phyloP scores from a whole-genome alignment of 2,329 filamentous ascomycete genomes.

The Fusarium sp. region DNA sequence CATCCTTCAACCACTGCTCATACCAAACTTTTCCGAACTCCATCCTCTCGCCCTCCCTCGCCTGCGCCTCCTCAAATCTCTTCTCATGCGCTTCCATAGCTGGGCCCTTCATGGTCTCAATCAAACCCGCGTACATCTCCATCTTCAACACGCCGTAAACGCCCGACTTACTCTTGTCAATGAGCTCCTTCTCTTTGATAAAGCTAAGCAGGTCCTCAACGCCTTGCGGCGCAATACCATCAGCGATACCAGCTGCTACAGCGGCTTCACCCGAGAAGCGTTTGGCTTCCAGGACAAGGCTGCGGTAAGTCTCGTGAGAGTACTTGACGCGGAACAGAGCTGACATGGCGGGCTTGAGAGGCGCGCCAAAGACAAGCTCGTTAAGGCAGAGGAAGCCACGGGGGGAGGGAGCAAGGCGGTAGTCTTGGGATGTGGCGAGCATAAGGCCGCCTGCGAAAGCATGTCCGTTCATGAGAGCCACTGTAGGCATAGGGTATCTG shows the following conservation, averaged over 20 bases:
- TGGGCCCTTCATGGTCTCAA: slow-evolving; percentile 67
- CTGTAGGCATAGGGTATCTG: slow-evolving; percentile 81
- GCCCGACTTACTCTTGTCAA: slow-evolving; percentile 70
- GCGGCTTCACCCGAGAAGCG: slow-evolving; percentile 73
- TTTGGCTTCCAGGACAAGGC: slow-evolving; percentile 77
- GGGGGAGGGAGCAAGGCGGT: slow-evolving; percentile 77
- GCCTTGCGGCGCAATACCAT: slow-evolving; percentile 69
- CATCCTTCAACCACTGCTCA: slow-evolving; percentile 59
- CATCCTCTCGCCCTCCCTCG: slow-evolving; percentile 55
- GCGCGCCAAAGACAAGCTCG: slow-evolving; percentile 82
- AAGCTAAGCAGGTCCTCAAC: slow-evolving; percentile 71
- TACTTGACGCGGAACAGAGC: slow-evolving; percentile 79
- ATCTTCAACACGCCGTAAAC: slow-evolving; percentile 78
- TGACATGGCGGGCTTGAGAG: slow-evolving; percentile 79
- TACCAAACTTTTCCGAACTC: slow-evolving; percentile 60
- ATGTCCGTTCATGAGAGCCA: slow-evolving; percentile 84
- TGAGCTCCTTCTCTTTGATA: slow-evolving; percentile 68
- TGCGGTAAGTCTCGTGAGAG: slow-evolving; percentile 65
- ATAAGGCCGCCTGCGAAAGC: slow-evolving; percentile 86
- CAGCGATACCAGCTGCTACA: slow-evolving; percentile 73
- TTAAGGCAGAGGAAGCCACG: slow-evolving; percentile 83
- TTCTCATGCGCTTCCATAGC: slow-evolving; percentile 62
- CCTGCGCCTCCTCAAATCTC: slow-evolving; percentile 56
- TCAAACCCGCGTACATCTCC: slow-evolving; percentile 78
- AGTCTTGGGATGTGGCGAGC: slow-evolving; percentile 84